phyloP scores from a whole-genome alignment of 306 rosid genomes.

The Corylus americana region DNA sequence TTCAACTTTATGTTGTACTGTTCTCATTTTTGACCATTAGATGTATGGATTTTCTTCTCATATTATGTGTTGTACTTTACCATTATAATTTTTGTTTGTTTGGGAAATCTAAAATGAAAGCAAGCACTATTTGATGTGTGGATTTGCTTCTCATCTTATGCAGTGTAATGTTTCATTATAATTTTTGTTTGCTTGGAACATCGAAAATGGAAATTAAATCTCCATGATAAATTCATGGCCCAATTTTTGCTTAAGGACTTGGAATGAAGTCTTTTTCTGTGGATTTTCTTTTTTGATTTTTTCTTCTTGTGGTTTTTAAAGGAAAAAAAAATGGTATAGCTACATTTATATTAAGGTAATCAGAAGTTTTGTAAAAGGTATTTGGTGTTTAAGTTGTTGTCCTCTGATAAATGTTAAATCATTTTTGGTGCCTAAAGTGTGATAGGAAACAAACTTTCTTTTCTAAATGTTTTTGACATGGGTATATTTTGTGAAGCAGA shows the following conservation, averaged over 20 bases:
- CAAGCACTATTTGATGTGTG: background rate
- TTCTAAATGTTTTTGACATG: background rate
- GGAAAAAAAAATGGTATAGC: background rate
- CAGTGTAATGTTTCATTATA: background rate
- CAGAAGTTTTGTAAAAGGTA: background rate
- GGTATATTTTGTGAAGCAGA: background rate
- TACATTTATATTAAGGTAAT: background rate
- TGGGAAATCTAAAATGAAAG: background rate
- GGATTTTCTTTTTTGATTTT: background rate
- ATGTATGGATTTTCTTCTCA: conserved; percentile 20
- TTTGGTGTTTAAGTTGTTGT: background rate
- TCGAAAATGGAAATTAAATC: background rate
- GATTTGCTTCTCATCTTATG: conserved; percentile 2
- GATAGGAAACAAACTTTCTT: background rate
- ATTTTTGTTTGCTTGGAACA: background rate
- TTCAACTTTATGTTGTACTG: conserved; percentile 29
- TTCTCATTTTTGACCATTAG: conserved; percentile 26
- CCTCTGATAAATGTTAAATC: background rate
- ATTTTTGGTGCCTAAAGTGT: background rate
- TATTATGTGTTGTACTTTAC: background rate
- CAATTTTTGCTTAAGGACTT: conserved; percentile 3
- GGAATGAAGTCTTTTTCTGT: conserved; percentile 1
- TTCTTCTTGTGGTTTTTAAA: background rate
- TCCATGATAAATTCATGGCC: background rate
- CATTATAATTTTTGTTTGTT: conserved; percentile 5